These are phyloP conservation scores for Colletotrichum sp. DNA, from an alignment of 2,329 filamentous ascomycete genomes.

Conservation along the genomic window DNA sequence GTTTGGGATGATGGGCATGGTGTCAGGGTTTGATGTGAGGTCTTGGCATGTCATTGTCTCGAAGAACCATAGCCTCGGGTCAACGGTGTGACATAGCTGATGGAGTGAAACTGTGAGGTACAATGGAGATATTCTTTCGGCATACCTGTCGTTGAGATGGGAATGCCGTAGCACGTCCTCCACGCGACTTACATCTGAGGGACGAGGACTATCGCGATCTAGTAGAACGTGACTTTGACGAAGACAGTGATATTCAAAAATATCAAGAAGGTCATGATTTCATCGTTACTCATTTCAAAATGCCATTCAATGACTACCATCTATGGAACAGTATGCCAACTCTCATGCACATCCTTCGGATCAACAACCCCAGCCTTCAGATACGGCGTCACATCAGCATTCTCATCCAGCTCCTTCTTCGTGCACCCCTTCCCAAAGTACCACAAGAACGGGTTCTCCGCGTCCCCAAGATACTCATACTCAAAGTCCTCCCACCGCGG, in stretches of 20 bases:
- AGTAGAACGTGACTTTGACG: accelerated
- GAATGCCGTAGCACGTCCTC: accelerated
- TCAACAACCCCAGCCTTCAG: constrained; percentile 63
- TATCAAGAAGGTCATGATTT: too few relatives aligned
- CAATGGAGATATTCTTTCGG: accelerated
- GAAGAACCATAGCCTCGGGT: not conserved
- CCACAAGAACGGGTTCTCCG: constrained; percentile 61
- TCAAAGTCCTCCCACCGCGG: constrained; percentile 63
- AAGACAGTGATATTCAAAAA: not conserved
- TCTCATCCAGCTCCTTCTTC: constrained; percentile 57
- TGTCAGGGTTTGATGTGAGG: not conserved
- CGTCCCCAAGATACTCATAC: constrained; percentile 48
- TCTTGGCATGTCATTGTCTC: not conserved
- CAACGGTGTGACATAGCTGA: accelerated
- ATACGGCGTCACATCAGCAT: constrained; percentile 69
- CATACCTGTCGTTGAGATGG: not conserved
- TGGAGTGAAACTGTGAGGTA: accelerated
- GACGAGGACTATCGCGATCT: not conserved
- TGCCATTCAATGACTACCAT: not conserved
- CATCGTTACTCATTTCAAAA: not conserved
- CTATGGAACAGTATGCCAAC: constrained; percentile 63
- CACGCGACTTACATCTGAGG: not conserved
- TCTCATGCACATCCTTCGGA: constrained; percentile 68
- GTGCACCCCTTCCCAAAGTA: constrained; percentile 74
- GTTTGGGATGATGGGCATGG: not conserved